A percentile compares a stretch with the other conserved stretches of the same genome.
These are phyloP conservation scores for Agarophyton chilense DNA, from an alignment of 23 red algal genomes.

Conservation along the genomic window DNA sequence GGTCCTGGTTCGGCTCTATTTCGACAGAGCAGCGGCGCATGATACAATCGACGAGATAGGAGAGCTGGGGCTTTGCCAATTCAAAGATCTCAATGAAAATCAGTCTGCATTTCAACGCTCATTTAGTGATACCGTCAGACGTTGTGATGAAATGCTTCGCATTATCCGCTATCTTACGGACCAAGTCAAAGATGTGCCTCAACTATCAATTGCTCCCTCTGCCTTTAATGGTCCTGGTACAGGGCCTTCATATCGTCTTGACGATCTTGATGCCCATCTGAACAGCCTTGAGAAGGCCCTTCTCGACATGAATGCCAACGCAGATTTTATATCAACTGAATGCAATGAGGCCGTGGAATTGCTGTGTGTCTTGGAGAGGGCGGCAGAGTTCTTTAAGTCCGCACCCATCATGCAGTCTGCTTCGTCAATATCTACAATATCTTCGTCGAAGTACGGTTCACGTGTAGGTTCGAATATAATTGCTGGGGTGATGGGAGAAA, in stretches of 20 bases:
- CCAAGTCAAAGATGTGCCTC: conserved; percentile 42
- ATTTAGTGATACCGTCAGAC: conserved; percentile 78
- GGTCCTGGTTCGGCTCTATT: conserved; percentile 86
- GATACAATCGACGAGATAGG: conserved; percentile 91
- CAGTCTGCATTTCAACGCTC: conserved; percentile 88
- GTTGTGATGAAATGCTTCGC: conserved; percentile 94
- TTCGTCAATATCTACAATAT: neutral
- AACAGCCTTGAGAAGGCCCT: conserved; percentile 77
- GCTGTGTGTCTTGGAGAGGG: conserved; percentile 83
- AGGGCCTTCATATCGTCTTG: conserved; percentile 46
- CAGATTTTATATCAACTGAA: conserved; percentile 72
- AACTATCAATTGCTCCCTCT: conserved; percentile 30
- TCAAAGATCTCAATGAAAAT: conserved; percentile 89
- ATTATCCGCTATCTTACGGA: conserved; percentile 74
- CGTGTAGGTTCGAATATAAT: conserved; percentile 13
- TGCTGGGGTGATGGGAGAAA: conserved; percentile 53
- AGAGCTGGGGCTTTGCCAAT: conserved; percentile 75
- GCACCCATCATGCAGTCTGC: conserved; percentile 46
- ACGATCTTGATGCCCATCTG: conserved; percentile 91
- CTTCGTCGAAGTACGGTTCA: neutral
- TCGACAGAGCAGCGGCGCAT: conserved; percentile 89
- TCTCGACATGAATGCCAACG: conserved; percentile 89
- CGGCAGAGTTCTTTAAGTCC: conserved; percentile 73
- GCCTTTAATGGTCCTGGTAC: conserved; percentile 40
- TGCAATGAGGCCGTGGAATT: conserved; percentile 80